Evolutionary conservation across 306 rosid species (phyloP).

Genomic region (Malus sylvestris): DNA sequence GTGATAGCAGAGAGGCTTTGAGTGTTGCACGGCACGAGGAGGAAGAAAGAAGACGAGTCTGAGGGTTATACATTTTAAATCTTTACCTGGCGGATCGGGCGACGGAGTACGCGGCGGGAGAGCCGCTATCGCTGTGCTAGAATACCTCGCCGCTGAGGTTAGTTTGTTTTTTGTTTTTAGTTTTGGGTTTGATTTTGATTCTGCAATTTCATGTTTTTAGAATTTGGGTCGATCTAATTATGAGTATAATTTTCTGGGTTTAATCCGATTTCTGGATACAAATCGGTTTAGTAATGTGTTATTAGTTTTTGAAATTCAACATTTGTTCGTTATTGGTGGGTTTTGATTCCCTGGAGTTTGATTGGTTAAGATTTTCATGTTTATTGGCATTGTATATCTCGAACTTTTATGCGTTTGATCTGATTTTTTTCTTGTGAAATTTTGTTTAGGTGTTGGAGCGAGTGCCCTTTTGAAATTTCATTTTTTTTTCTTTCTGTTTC

Average conservation of each 20-base stretch:
- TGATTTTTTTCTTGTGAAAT: neutral
- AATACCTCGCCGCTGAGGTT: conserved; percentile 73
- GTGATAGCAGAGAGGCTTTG: no score
- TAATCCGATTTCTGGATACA: neutral
- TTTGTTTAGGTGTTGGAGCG: conserved; percentile 59
- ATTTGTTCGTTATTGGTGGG: neutral
- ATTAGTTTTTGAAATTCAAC: neutral
- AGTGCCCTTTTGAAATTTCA: conserved; percentile 25
- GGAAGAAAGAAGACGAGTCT: no score
- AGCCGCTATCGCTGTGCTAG: conserved; percentile 70
- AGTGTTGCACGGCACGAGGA: no score
- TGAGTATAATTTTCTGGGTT: no score
- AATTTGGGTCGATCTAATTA: neutral
- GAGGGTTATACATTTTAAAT: no score
- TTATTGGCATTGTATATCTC: neutral
- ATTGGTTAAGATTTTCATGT: neutral
- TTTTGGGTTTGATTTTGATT: conserved; percentile 28
- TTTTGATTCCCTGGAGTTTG: neutral
- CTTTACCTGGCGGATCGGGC: conserved; percentile 37
- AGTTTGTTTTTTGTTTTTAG: neutral
- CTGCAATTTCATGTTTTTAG: neutral
- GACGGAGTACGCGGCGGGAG: conserved; percentile 90
- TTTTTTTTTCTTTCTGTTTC: neutral
- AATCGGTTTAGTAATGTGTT: neutral
- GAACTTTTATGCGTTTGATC: neutral